Evolutionary conservation across 108 stramenopile genomes (phyloP).

Genomic region (Skeletonema grethae): DNA sequence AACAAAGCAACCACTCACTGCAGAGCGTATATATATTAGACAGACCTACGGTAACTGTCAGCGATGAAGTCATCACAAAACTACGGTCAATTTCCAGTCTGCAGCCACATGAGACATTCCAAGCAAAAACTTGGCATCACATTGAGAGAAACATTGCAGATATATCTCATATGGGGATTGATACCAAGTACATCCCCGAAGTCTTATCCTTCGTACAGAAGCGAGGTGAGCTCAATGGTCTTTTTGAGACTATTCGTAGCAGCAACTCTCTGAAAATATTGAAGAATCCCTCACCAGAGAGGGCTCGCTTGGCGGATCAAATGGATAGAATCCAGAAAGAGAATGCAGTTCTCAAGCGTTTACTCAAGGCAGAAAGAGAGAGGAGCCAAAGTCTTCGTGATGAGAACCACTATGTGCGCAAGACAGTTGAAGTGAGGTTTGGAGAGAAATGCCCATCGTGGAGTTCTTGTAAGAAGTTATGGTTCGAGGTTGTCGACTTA

Average conservation of each 20-base stretch:
- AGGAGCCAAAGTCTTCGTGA: conserved; percentile 17
- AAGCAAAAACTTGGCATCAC: conserved; percentile 32
- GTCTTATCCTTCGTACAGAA: conserved; percentile 28
- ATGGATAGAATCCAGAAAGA: conserved; percentile 32
- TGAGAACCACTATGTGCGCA: conserved; percentile 8
- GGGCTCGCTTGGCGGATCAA: conserved; percentile 28
- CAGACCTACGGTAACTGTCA: conserved; percentile 15
- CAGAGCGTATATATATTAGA: conserved; percentile 37
- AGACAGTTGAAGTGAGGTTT: neutral
- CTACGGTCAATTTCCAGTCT: conserved; percentile 14
- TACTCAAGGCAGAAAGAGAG: conserved; percentile 30
- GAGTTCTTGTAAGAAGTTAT: neutral
- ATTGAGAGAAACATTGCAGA: conserved; percentile 24
- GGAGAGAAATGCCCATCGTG: neutral
- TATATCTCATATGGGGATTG: conserved; percentile 28
- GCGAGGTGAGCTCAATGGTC: conserved; percentile 22
- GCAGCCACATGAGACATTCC: conserved; percentile 22
- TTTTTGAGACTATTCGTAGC: conserved; percentile 23
- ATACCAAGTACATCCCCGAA: conserved; percentile 26
- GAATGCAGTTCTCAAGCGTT: conserved; percentile 26
- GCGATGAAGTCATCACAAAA: conserved; percentile 12
- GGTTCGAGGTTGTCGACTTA: neutral
- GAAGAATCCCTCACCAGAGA: conserved; percentile 29
- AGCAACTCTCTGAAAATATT: conserved; percentile 22
- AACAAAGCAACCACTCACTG: conserved; percentile 29